Percentiles rank a stretch among this genome's conserved stretches.
Conservation (phyloP, 164 flowering plant species). For the Buxus sempervirens region DNA sequence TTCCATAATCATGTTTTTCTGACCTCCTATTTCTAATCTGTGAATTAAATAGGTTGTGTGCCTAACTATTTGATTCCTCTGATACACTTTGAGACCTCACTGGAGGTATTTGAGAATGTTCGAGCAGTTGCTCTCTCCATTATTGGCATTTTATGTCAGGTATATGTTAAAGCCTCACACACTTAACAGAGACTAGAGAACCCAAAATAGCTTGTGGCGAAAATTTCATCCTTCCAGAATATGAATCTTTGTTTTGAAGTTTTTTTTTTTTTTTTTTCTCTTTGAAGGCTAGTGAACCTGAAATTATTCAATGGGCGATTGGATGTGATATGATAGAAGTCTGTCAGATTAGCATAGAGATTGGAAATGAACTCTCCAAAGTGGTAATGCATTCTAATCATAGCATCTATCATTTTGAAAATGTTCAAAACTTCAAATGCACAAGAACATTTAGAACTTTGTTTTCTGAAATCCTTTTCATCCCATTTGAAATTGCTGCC, state of each 20-base stretch:
- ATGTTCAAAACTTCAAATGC: no score
- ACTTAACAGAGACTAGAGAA: not conserved
- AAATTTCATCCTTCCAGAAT: no score
- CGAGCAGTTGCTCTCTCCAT: constrained; percentile 45
- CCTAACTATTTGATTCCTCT: constrained; percentile 39
- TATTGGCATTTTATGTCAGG: constrained; percentile 48
- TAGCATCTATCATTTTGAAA: no score
- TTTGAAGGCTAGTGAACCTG: constrained; percentile 35
- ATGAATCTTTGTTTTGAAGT: no score
- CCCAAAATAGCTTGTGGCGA: no score
- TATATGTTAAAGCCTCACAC: constrained; percentile 4
- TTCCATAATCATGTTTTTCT: not conserved
- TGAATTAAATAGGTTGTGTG: constrained; percentile 26
- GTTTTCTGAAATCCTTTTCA: no score
- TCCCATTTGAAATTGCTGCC: no score
- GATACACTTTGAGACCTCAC: constrained; percentile 21
- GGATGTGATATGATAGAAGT: constrained; percentile 29
- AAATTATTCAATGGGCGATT: constrained; percentile 39
- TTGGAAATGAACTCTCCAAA: constrained; percentile 39
- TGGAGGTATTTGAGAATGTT: constrained; percentile 30
- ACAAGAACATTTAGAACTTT: no score
- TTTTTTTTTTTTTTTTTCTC: not conserved
- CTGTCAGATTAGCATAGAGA: constrained; percentile 24
- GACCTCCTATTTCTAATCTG: not conserved
- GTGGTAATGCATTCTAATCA: constrained; percentile 26